Base-by-base conservation (phyloP, 192 early-diverging fungal species). In the Fimicolochytrium jonesii region DNA sequence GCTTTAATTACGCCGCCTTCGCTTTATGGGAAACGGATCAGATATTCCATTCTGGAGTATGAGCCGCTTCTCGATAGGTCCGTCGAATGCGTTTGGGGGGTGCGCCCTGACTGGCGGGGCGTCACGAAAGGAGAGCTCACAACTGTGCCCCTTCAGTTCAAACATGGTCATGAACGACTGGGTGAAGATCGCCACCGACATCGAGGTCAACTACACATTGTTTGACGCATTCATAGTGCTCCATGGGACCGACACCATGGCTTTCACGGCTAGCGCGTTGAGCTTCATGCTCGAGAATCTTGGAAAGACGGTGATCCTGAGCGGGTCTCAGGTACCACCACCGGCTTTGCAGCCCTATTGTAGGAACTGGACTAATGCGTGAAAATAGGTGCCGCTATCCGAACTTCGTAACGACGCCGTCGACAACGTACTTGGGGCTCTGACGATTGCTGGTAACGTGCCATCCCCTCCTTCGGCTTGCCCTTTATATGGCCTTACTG, bases 381-480 rank as follows among this genome's bases (percentile, higher is more conserved):
- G 2, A 30, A 59, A 53, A n/a, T 22, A 61, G 43, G 92, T 99
- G 5, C 97, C 97, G 0, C 79, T 99, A 37, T 91, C 94, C 17
- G 97, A 99, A 71, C 88, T 99, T 30, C 84, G 97, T 43, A 99
- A 95, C 74, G 97, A 99, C 71, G 97, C 93, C 0, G 86, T 96
- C 10, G 97, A 99, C 51, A 99, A 99, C 71, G 78, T 99, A 20
- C 71, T 99, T 2, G 93, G 94, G 0, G 94, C 94, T 3, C 77
- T 99, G 26, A 99, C 93, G 1, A 95, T 99, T 61, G 97, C 97
- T 11, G 61, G 59, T 61, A 23, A 23, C n/a, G n/a, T n/a, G n/a
- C n/a, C n/a, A n/a, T n/a, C n/a, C n/a, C n/a, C n/a, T n/a, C n/a
- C n/a, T n/a, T n/a, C n/a, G n/a, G n/a, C n/a, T n/a, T n/a, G n/a